Evolutionary conservation across 1,284 basidiomycete species (phyloP).

Genomic region (Fomes fomentarius): DNA sequence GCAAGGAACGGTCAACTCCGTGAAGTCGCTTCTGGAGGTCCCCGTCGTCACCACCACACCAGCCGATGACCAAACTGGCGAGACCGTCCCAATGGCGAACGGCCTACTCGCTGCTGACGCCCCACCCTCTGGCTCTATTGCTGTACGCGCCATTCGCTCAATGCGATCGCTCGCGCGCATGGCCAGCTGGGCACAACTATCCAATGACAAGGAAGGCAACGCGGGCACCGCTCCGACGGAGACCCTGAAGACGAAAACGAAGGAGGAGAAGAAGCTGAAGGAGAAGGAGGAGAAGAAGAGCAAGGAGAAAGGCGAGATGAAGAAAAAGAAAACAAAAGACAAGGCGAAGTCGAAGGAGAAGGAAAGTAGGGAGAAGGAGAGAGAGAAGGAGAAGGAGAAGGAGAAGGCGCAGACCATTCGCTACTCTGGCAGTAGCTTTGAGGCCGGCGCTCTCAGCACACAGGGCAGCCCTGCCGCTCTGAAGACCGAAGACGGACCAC

Average conservation of each 20-base stretch:
- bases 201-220: constrained; percentile 40
- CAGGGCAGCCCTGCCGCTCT: constrained; percentile 32
- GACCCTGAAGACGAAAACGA: constrained; percentile 21
- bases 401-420: constrained; percentile 41
- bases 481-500: constrained; percentile 23
- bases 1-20: constrained; percentile 20
- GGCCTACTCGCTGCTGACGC: constrained; percentile 41
- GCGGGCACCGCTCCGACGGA: constrained; percentile 16
- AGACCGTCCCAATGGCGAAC: constrained; percentile 35
- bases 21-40: constrained; percentile 26
- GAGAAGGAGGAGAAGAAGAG: constrained; percentile 29
- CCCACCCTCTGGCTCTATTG: constrained; percentile 59
- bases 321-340: constrained; percentile 35
- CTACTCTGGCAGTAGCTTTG: constrained; percentile 64
- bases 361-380: constrained; percentile 36
- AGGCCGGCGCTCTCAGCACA: constrained; percentile 56
- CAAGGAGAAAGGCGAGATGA: constrained; percentile 32
- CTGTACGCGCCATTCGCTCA: constrained; percentile 74
- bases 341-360: constrained; percentile 36
- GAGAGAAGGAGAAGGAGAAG: constrained; percentile 36
- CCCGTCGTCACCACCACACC: constrained; percentile 23
- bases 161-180: constrained; percentile 73
- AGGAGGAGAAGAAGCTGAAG: constrained; percentile 29
- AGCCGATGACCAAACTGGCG: constrained; percentile 11
- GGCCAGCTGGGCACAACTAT: constrained; percentile 68